phyloP scores from a whole-genome alignment of 2,329 filamentous ascomycete species.

The Juglanconis oblonga region DNA sequence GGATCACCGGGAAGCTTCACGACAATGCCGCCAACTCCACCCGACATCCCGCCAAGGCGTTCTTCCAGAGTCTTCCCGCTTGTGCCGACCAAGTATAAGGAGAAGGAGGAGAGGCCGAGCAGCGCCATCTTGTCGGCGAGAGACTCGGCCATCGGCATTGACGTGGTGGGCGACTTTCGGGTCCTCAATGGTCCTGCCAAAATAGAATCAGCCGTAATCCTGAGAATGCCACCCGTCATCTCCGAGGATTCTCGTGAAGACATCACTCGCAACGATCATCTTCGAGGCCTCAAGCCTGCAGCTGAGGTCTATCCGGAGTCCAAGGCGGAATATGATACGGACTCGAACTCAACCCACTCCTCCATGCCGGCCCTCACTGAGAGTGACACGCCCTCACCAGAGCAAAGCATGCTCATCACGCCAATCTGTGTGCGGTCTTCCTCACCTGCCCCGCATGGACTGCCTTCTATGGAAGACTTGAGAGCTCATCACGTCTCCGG shows the following conservation, averaged over 20 bases:
- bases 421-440: constrained; percentile 21
- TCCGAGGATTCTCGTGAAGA: neutral
- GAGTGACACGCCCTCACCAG: constrained; percentile 27
- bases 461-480: constrained; percentile 8
- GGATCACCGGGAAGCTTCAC: constrained; percentile 6
- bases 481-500: neutral
- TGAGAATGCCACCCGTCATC: neutral
- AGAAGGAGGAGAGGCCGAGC: neutral
- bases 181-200: neutral
- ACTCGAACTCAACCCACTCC: constrained; percentile 23
- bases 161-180: neutral
- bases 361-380: constrained; percentile 31
- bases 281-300: constrained; percentile 5
- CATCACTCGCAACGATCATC: neutral
- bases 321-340: constrained; percentile 2
- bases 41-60: neutral
- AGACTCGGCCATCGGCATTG: neutral
- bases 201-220: neutral
- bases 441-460: constrained; percentile 11
- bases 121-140: neutral
- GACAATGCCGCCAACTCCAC: neutral
- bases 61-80: constrained; percentile 22
- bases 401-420: constrained; percentile 28
- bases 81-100: constrained; percentile 19
- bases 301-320: constrained; percentile 5